Percentiles rank a stretch among this genome's conserved stretches.
Evolutionary conservation across 2,329 filamentous ascomycete species (phyloP).

Genomic region (Aspergillus japonicus): DNA sequence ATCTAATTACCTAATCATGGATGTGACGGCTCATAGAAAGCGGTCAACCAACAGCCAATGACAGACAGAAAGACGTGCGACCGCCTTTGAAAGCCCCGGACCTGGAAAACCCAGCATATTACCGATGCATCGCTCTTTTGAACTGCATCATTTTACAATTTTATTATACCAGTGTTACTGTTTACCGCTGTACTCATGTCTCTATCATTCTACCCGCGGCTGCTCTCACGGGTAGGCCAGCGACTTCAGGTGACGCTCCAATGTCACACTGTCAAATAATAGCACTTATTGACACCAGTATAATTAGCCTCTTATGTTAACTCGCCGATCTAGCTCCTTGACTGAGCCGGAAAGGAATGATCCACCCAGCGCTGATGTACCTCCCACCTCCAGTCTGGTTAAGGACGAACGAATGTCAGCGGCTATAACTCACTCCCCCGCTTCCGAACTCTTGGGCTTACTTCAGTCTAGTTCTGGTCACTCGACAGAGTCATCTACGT

Average conservation of each 20-base stretch:
- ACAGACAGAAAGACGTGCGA: neutral
- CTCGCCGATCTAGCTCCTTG: neutral
- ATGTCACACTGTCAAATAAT: neutral
- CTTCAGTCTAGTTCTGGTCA: neutral
- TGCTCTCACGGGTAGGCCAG: neutral
- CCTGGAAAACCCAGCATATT: neutral
- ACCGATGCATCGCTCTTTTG: neutral
- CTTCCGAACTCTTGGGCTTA: neutral
- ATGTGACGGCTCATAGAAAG: neutral
- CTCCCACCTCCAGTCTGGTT: neutral
- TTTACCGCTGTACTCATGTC: neutral
- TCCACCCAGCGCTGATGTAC: neutral
- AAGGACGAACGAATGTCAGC: neutral
- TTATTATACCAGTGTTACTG: neutral
- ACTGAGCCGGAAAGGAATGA: neutral
- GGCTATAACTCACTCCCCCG: neutral
- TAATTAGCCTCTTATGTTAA: neutral
- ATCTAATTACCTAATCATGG: too few relatives aligned
- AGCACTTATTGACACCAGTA: neutral
- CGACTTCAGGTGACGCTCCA: neutral
- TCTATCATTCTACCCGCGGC: neutral
- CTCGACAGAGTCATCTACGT: neutral
- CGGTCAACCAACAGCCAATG: neutral
- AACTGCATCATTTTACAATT: neutral
- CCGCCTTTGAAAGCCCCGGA: neutral